Evolutionary conservation across 164 flowering plant genomes (phyloP).

Genomic region (Dillenia suffruticosa): DNA sequence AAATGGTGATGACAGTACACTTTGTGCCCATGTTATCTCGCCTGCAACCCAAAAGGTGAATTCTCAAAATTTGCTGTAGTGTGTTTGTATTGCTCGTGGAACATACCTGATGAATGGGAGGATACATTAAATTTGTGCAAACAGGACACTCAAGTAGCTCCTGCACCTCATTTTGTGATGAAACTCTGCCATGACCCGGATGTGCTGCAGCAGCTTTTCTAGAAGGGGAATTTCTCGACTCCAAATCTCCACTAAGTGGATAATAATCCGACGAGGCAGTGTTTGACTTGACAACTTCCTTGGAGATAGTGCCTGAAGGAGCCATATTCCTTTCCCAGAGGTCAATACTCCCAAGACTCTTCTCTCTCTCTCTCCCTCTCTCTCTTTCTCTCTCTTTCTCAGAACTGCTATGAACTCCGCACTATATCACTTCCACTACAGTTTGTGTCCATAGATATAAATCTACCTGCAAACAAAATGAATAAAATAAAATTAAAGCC

Average conservation of each 20-base stretch:
- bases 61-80: not conserved
- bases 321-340: constrained; percentile 11
- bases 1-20: too few species aligned
- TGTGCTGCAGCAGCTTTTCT: constrained; percentile 16
- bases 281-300: constrained; percentile 16
- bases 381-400: too few species aligned
- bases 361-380: too few species aligned
- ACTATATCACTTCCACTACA: too few species aligned
- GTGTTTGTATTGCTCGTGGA: not conserved
- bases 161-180: constrained; percentile 27
- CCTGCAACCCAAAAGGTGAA: not conserved
- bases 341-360: too few species aligned
- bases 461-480: too few species aligned
- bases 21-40: not conserved
- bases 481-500: too few species aligned
- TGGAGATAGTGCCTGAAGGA: constrained; percentile 22
- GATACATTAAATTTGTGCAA: not conserved
- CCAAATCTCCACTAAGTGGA: constrained; percentile 14
- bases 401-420: too few species aligned
- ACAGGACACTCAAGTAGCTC: constrained; percentile 17
- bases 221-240: constrained; percentile 21
- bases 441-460: too few species aligned
- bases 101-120: constrained; percentile 52
- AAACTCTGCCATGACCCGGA: not conserved
- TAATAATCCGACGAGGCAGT: constrained; percentile 18